A percentile compares a stretch with the other conserved stretches of the same genome.
Evolutionary conservation across 2,329 filamentous ascomycete genomes (phyloP).

Genomic region (Chaetomium strumarium): DNA sequence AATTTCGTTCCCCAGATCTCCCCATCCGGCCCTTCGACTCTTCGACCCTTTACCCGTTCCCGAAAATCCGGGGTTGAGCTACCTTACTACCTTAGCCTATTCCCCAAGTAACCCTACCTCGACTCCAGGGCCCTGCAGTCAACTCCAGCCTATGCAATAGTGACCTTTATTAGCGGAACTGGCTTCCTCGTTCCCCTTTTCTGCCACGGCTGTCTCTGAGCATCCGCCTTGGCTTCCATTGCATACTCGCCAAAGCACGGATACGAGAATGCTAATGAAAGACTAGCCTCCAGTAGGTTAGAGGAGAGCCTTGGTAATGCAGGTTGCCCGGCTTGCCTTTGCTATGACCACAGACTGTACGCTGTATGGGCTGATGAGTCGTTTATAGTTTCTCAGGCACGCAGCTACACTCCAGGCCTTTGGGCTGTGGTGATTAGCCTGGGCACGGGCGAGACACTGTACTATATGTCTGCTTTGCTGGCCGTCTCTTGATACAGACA

Average conservation of each 20-base stretch:
- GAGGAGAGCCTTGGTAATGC: background rate
- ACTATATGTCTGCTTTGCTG: constrained; percentile 10
- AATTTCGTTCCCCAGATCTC: constrained; percentile 1
- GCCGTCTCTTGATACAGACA: constrained; percentile 4
- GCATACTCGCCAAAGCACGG: background rate
- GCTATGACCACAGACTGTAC: no score
- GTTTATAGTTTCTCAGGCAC: background rate
- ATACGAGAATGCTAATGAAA: background rate
- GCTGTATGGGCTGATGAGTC: no score
- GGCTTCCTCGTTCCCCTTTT: constrained; percentile 9
- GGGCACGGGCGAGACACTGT: background rate
- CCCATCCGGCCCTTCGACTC: background rate
- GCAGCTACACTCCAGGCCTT: background rate
- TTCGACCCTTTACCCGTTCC: background rate
- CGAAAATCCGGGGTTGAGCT: background rate
- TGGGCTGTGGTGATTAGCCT: background rate
- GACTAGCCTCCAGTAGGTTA: background rate
- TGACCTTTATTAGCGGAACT: background rate
- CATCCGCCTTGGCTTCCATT: constrained; percentile 18
- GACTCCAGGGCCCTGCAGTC: constrained; percentile 3
- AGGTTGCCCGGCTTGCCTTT: background rate
- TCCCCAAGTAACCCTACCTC: constrained; percentile 17
- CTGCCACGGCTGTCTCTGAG: background rate
- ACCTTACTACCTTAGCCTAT: constrained; percentile 18
- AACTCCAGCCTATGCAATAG: background rate